Base-by-base conservation (phyloP, 1,284 basidiomycete species). In the Neolentinus lepideus region DNA sequence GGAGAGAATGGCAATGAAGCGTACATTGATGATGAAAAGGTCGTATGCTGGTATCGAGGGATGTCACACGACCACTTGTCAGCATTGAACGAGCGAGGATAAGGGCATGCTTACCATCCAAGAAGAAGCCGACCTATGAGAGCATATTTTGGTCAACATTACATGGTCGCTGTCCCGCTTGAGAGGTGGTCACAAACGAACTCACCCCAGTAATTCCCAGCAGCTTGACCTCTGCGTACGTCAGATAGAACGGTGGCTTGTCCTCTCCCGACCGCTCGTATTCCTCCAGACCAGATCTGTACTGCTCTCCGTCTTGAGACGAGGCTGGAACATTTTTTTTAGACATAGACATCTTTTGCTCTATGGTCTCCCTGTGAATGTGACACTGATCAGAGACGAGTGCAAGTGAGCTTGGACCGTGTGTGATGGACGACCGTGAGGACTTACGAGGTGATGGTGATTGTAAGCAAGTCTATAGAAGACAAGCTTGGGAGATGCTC, bases 11-110 rank as follows among this genome's bases (percentile, higher is more conserved):
- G 35, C 47, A n/a, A 22, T 29, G 24, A 3, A 2, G 62, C 79
- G 53, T 59, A 82, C 83, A 67, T 90, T 90, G 70, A 90, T 89
- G 58, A 90, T 83, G 69, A 90, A 90, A 14, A 90, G 71, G 66
- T 90, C 85, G 61, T 90, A 88, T 1, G 85, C 85, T 85, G 59
- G 14, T 33, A 31, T 9, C 22, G 52, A 8, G 51, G 14, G 10
- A 12, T 45, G 57, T 29, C 47, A 50, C 54, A 22, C 53, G 19
- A 51, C 36, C 21, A 26, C 48, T 51, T 10, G 33, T 50, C 24
- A 19, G 21, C 8, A 53, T 22, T 25, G 55, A 19, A 57, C 53
- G 25, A 55, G 38, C 27, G 25, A 24, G 21, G 2, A 16, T 10
- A 19, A 36, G 31, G 21, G 24, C 54, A 36, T 11, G 67, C 75